Evolutionary conservation across 2,329 filamentous ascomycete genomes (phyloP).

Genomic region (Cladosporium velox): DNA sequence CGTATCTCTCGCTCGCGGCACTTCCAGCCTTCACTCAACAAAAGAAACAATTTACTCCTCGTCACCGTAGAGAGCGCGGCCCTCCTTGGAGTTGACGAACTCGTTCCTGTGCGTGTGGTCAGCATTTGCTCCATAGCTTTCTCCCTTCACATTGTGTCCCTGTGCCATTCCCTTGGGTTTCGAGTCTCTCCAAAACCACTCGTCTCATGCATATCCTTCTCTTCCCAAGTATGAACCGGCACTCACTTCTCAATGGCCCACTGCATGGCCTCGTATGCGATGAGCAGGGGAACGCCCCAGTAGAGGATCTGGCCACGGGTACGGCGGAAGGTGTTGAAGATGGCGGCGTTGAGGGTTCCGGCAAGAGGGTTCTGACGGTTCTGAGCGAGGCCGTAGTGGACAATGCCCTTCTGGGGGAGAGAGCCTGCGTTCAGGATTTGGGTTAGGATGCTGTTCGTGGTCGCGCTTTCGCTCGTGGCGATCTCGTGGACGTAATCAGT

Average conservation of each 20-base stretch:
- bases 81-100: slow-evolving; percentile 78
- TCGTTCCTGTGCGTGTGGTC: slow-evolving; percentile 61
- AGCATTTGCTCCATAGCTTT: slow-evolving; percentile 21
- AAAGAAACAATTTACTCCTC: slow-evolving; percentile 38
- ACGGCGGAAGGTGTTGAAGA: slow-evolving; percentile 95
- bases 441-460: not conserved
- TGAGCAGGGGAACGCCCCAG: slow-evolving; percentile 75
- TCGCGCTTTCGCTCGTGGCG: not conserved
- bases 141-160: not conserved
- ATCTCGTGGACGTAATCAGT: not conserved
- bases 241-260: slow-evolving; percentile 90
- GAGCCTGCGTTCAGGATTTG: slow-evolving; percentile 40
- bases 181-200: not conserved
- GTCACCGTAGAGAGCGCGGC: slow-evolving; percentile 57
- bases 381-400: slow-evolving; percentile 73
- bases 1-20: slow-evolving; percentile 13
- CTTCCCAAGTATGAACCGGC: not conserved
- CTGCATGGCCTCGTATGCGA: slow-evolving; percentile 79
- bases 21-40: slow-evolving; percentile 12
- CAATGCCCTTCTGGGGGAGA: slow-evolving; percentile 61
- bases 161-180: not conserved
- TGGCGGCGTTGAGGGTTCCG: slow-evolving; percentile 72
- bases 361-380: slow-evolving; percentile 91
- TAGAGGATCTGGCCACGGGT: slow-evolving; percentile 86
- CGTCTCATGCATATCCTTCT: not conserved